Evolutionary conservation across 345 rosid genomes (phyloP).

Genomic region (Rhodamnia rubescens): DNA sequence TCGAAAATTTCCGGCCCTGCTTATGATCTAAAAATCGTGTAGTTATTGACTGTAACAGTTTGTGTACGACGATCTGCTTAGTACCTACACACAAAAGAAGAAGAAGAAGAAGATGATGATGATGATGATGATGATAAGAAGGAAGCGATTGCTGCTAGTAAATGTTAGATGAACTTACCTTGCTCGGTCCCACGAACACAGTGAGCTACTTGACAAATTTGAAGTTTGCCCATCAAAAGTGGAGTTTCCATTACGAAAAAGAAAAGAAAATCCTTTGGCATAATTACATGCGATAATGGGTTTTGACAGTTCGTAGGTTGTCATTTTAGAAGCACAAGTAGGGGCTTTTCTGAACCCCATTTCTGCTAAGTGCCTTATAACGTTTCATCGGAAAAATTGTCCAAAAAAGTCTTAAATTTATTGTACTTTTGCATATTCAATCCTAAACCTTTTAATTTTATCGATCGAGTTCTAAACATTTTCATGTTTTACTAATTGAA

Average conservation of each 20-base stretch:
- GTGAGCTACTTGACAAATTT: not conserved
- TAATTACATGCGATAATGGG: not conserved
- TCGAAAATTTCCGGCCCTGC: not conserved
- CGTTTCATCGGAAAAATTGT: too few species aligned
- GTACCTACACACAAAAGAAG: not conserved
- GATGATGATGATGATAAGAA: too few species aligned
- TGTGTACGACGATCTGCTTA: not conserved
- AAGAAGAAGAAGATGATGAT: not conserved
- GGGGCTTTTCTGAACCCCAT: not conserved
- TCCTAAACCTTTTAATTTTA: too few species aligned
- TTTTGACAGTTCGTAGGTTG: not conserved
- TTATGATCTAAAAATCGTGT: not conserved
- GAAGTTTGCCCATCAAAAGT: not conserved
- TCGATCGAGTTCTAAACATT: too few species aligned
- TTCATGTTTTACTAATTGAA: too few species aligned
- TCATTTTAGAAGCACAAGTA: too few species aligned
- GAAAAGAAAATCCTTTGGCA: not conserved
- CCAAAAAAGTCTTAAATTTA: too few species aligned
- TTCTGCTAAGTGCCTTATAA: not conserved
- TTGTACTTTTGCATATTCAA: too few species aligned
- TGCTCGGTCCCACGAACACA: not conserved
- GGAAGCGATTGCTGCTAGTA: not conserved
- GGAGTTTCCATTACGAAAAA: not conserved
- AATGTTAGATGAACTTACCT: not conserved
- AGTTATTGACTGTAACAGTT: not conserved